Conservation (phyloP, 805 yeast genomes). For the Suhomyces emberorum region DNA sequence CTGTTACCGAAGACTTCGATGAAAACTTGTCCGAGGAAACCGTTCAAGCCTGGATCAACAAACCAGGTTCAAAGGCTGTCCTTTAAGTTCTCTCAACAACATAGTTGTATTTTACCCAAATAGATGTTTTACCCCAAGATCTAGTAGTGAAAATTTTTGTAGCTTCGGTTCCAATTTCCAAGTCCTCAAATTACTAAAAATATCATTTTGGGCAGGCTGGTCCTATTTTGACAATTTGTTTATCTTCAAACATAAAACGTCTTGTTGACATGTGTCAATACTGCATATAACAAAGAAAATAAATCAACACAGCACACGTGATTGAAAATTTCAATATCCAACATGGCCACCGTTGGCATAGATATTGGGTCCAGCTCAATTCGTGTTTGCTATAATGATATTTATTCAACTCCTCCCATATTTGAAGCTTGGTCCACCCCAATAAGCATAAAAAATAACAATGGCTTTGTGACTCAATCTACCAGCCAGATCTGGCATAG, state of each 20-base stretch:
- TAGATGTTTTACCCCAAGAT: too few relatives aligned
- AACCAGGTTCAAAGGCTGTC: conserved; percentile 51
- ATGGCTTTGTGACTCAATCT: conserved; percentile 35
- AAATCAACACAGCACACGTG: too few relatives aligned
- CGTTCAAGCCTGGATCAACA: conserved; percentile 57
- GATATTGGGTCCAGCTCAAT: conserved; percentile 54
- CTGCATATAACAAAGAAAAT: too few relatives aligned
- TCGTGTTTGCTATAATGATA: conserved; percentile 25
- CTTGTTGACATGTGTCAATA: too few relatives aligned
- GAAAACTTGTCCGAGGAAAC: conserved; percentile 50
- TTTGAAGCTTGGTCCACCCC: conserved; percentile 12
- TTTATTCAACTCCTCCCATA: neutral
- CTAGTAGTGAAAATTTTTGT: too few relatives aligned
- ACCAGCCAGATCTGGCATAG: conserved; percentile 31
- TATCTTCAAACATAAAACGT: too few relatives aligned
- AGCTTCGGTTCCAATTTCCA: too few relatives aligned
- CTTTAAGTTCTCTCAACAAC: too few relatives aligned
- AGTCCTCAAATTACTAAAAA: too few relatives aligned
- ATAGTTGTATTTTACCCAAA: too few relatives aligned
- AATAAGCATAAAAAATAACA: conserved; percentile 15
- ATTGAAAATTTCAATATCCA: neutral
- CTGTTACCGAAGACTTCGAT: conserved; percentile 58
- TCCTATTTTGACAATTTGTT: too few relatives aligned
- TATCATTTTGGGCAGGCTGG: too few relatives aligned
- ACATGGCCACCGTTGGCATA: conserved; percentile 31